These are phyloP conservation scores for Magnaporthiopsis poae DNA, from an alignment of 2,329 filamentous ascomycete species.

Conservation along the genomic window DNA sequence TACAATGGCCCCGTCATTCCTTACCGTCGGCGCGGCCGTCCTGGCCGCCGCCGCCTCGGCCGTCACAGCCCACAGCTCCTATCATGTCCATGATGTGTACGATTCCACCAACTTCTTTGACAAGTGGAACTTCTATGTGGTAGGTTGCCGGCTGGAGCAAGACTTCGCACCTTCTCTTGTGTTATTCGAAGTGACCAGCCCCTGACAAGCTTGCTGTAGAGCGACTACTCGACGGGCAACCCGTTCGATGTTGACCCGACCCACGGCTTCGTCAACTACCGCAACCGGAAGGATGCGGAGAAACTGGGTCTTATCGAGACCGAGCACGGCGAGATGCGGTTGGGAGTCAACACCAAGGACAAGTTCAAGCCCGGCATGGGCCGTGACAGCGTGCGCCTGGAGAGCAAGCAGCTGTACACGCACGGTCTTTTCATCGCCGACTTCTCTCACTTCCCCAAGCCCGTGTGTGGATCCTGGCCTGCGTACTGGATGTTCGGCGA, in stretches of 20 bases:
- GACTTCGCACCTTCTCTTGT: background rate
- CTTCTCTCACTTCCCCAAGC: constrained; percentile 57
- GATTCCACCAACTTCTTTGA: constrained; percentile 36
- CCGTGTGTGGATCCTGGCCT: constrained; percentile 62
- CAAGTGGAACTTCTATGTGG: constrained; percentile 33
- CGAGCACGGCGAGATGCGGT: constrained; percentile 25
- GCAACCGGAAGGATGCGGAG: constrained; percentile 24
- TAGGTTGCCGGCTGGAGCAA: constrained; percentile 16
- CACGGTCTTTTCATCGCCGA: constrained; percentile 61
- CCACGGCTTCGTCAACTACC: constrained; percentile 53
- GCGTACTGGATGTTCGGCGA: constrained; percentile 49
- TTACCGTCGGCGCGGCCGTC: constrained; percentile 29
- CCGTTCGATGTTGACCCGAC: constrained; percentile 44
- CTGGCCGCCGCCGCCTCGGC: constrained; percentile 24
- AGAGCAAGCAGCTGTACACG: constrained; percentile 52
- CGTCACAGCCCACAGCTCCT: constrained; percentile 24
- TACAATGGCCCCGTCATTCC: constrained; percentile 32
- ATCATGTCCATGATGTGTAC: constrained; percentile 31
- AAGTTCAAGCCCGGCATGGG: constrained; percentile 22
- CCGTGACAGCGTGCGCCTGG: constrained; percentile 52
- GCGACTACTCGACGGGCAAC: constrained; percentile 13
- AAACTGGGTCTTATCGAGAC: constrained; percentile 25
- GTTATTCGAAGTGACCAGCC: background rate
- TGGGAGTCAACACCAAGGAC: constrained; percentile 28
- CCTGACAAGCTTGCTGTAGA: constrained; percentile 8